A percentile compares a stretch with the other conserved stretches of the same genome.
Conservation (phyloP, 179 eudicot species). For the Beta corolliflora region DNA sequence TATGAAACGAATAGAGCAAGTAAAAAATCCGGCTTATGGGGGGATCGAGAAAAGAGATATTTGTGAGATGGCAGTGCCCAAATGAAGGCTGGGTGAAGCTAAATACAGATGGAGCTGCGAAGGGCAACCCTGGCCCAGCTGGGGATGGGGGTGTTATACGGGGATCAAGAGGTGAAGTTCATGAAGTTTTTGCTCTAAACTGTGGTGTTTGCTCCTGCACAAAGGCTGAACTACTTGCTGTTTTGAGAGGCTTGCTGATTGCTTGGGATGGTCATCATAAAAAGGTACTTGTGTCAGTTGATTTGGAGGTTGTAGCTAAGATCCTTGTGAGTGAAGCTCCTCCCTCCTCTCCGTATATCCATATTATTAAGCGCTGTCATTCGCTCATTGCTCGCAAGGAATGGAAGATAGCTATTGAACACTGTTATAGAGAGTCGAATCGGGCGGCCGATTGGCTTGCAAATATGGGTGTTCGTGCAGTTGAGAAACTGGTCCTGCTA, state of each 20-base stretch:
- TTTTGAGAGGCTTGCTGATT: neutral
- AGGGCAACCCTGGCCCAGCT: neutral
- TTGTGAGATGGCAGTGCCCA: neutral
- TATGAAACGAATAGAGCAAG: fast-evolving
- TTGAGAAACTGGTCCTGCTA: too few species aligned
- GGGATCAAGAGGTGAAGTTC: neutral
- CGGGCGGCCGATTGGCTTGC: too few species aligned
- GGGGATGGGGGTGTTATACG: neutral
- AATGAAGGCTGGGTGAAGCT: neutral
- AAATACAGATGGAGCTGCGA: neutral
- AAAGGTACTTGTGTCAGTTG: neutral
- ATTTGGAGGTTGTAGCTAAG: neutral
- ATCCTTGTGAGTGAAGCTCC: neutral
- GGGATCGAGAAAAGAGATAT: neutral
- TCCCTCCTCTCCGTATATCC: too few species aligned
- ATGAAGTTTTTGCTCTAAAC: neutral
- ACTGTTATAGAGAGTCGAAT: too few species aligned
- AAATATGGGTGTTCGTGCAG: too few species aligned
- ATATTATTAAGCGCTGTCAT: too few species aligned
- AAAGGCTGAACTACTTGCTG: neutral
- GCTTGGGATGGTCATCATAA: neutral
- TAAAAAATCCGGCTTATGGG: fast-evolving
- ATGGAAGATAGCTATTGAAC: too few species aligned
- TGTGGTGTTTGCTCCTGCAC: neutral
- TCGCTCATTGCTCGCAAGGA: too few species aligned